Base-by-base conservation (phyloP, 345 rosid genomes). In the Rhodamnia rubescens region DNA sequence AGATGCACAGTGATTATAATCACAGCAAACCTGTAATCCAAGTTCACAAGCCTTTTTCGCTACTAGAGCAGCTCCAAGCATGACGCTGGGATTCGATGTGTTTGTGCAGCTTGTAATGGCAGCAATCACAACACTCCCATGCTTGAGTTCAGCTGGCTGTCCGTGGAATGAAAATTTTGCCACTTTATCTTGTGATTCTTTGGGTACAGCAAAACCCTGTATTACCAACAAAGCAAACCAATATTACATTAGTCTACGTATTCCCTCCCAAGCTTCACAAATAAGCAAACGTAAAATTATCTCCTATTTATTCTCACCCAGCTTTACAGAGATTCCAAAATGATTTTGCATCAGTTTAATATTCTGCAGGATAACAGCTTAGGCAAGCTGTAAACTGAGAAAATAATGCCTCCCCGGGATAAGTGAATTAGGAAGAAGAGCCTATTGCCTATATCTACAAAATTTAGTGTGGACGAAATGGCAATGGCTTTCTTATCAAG, bases 51-150 rank as follows among this genome's bases (percentile, higher is more conserved):
- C 99, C 90, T 95, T 97, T 84, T 96, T 96, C 2, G 99, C 99
- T 88, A 96, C 99, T 91, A 97, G 99, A 89, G 90, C 99, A 88
- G 99, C 99, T 61, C 99, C 98, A 80, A 96, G 98, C 99, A 97
- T 97, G 88, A 97, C 99, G 56, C 98, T 97, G 82, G 99, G 99
- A 86, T 97, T 97, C 89, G 99, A 97, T 84, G 99, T 97, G 89
- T 97, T 97, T 82, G 99, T 97, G 88, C 99, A 97, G 80, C 99
- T 97, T 42, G 99, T 97, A 84, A 97, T 97, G 85, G 99, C 99
- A 86, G 99, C 98, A 91, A 97, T 97, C 89, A 97, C 99, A 49
- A 97, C 99, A 93, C 98, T 96, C 58, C 99, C 99, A 86, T 97
- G 99, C 94, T 92, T 95, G 84, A 97, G 91, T 89, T 95, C 99